These are phyloP conservation scores for Tetradesmus lagerheimii DNA, from an alignment of 139 green algal genomes.

Conservation along the genomic window DNA sequence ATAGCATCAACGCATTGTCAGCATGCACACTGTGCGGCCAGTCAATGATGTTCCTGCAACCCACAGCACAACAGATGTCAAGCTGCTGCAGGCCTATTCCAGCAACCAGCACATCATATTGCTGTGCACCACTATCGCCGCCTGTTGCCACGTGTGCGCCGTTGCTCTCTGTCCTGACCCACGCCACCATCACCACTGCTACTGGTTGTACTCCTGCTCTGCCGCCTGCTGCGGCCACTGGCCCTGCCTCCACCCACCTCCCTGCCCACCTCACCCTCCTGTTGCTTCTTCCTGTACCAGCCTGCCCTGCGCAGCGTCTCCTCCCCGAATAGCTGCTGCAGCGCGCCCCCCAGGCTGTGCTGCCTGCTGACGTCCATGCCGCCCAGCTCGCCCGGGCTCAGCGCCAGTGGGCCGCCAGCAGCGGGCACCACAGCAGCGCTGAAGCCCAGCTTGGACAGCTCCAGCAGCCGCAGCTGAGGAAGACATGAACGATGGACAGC, in stretches of 20 bases:
- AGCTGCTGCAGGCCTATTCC: no score
- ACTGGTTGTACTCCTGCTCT: not conserved
- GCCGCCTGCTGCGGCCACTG: not conserved
- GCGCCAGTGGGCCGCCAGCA: not conserved
- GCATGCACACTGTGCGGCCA: no score
- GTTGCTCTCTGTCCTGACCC: not conserved
- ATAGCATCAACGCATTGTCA: no score
- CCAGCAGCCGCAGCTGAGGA: conserved; percentile 57
- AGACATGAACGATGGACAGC: not conserved
- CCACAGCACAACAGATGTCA: no score
- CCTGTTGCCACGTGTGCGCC: not conserved
- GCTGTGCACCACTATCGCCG: not conserved
- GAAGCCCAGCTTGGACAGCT: conserved; percentile 79
- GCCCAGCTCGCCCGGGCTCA: not conserved
- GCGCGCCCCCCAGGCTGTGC: not conserved
- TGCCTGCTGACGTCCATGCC: conserved; percentile 17
- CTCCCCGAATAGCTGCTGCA: conserved; percentile 34
- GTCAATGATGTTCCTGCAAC: no score
- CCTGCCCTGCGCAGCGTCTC: not conserved
- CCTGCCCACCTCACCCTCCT: not conserved
- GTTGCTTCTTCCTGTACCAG: not conserved
- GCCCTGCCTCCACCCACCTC: not conserved
- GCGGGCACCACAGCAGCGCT: conserved; percentile 60
- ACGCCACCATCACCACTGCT: not conserved
- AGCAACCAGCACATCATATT: not conserved